Evolutionary conservation across 306 rosid genomes (phyloP), one percentile per base, ranked within the genome.

Genomic region (Calophaca sinica): DNA sequence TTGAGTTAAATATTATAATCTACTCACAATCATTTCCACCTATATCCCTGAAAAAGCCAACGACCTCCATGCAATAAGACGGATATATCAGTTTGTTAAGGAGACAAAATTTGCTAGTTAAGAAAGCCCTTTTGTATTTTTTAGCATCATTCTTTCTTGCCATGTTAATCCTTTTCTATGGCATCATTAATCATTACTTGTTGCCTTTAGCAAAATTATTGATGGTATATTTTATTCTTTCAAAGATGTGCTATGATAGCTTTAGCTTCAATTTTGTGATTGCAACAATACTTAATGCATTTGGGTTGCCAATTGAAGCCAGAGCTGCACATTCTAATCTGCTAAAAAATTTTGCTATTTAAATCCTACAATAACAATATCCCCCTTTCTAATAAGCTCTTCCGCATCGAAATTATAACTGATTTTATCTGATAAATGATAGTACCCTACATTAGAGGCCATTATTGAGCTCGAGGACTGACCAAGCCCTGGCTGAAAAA

Each of bases 371-470:
- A 3, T 33, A 39, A 31, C 70, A 14, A 58, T 35, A 9, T 48
- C n/a, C 15, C 41, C 52, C 51, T 46, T 48, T 55, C 33, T 46
- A 44, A n/a, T 42, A n/a, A 11, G 55, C 48, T 57, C 13, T 68
- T 44, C 51, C 12, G 38, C 8, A 29, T 55, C 14, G 20, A 58
- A 13, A 59, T 51, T 31, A n/a, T 60, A 11, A 20, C 46, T 62
- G 28, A 26, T 26, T 70, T 70, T 35, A 52, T 54, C 5, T 72
- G 49, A 69, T 53, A 32, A 13, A 48, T 15, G 7, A 48, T 42
- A 50, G 54, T 33, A 72, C 78, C 13, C 15, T 74, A 41, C 38
- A 66, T 46, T 28, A 51, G 29, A 75, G 41, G 51, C 39, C 31
- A 28, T 62, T 33, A 33, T 33, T 33, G 36, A 33, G 36, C 36